A percentile compares a stretch with the other conserved stretches of the same genome.
These are phyloP conservation scores for Fusarium euwallaceae DNA, from an alignment of 2,329 filamentous ascomycete genomes.

Conservation along the genomic window DNA sequence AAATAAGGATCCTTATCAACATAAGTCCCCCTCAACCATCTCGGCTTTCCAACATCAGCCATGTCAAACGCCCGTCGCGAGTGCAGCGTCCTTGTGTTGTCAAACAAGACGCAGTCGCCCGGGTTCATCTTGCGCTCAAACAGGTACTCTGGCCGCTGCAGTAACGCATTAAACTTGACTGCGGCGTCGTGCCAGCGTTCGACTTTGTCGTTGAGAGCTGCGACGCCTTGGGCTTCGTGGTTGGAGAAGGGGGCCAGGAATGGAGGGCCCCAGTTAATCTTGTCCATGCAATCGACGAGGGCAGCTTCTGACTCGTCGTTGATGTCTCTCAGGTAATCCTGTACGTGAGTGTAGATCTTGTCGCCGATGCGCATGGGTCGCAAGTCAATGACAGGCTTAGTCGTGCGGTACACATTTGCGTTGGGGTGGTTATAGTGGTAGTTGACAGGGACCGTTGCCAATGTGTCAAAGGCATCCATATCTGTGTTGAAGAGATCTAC, in stretches of 20 bases:
- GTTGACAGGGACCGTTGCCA: conserved; percentile 11
- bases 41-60: conserved; percentile 12
- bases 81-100: background rate
- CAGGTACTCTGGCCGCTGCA: background rate
- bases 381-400: conserved; percentile 16
- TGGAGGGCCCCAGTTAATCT: conserved; percentile 15
- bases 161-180: background rate
- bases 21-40: conserved; percentile 13
- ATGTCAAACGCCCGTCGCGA: conserved; percentile 3
- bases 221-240: background rate
- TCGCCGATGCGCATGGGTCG: background rate
- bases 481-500: conserved; percentile 1
- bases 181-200: background rate
- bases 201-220: background rate
- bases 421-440: conserved; percentile 19
- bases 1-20: conserved; percentile 15
- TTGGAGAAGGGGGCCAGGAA: conserved; percentile 11
- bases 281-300: conserved; percentile 4
- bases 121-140: background rate
- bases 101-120: background rate
- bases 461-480: background rate
- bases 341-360: background rate
- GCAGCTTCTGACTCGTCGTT: background rate
- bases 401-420: conserved; percentile 16
- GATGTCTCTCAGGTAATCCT: background rate